Evolutionary conservation across 192 early-diverging fungal species (phyloP).

Genomic region (Entomortierella beljakovae): DNA sequence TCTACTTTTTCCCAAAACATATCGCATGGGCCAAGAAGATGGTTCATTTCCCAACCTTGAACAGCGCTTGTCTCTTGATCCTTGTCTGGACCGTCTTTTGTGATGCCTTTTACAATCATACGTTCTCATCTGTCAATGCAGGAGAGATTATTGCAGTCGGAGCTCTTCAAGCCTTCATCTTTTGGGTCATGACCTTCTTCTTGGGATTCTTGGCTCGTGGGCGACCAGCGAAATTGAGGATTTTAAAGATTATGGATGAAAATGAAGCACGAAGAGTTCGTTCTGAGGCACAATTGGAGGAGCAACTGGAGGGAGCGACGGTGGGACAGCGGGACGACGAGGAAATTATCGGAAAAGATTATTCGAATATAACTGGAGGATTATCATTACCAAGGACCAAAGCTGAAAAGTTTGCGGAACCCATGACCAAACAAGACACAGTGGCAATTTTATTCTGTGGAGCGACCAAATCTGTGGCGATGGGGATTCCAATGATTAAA

Average conservation of each 20-base stretch:
- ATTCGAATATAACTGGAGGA: slow-evolving; percentile 10
- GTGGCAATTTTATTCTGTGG: slow-evolving; percentile 78
- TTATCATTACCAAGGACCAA: slow-evolving; percentile 18
- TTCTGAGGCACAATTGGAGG: slow-evolving; percentile 31
- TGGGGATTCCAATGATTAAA: slow-evolving; percentile 82
- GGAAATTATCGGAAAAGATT: background rate
- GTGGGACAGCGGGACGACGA: background rate
- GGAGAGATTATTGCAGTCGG: slow-evolving; percentile 65
- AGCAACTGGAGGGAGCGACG: slow-evolving; percentile 22
- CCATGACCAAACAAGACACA: slow-evolving; percentile 62
- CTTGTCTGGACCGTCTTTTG: slow-evolving; percentile 82
- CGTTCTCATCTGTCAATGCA: slow-evolving; percentile 60
- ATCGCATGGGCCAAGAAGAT: slow-evolving; percentile 61
- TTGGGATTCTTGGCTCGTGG: slow-evolving; percentile 58
- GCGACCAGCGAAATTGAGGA: slow-evolving; percentile 53
- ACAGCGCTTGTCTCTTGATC: slow-evolving; percentile 66
- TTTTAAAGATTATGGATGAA: slow-evolving; percentile 40
- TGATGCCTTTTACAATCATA: slow-evolving; percentile 70
- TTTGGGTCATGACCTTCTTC: slow-evolving; percentile 63
- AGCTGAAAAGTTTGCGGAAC: slow-evolving; percentile 27
- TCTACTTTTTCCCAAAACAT: slow-evolving; percentile 57
- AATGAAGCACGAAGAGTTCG: slow-evolving; percentile 12
- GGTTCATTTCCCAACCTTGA: slow-evolving; percentile 67
- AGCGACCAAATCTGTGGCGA: slow-evolving; percentile 79
- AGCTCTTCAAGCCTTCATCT: slow-evolving; percentile 62